Evolutionary conservation across 495 filamentous ascomycete genomes (phyloP).

Genomic region (Poronia punctata): DNA sequence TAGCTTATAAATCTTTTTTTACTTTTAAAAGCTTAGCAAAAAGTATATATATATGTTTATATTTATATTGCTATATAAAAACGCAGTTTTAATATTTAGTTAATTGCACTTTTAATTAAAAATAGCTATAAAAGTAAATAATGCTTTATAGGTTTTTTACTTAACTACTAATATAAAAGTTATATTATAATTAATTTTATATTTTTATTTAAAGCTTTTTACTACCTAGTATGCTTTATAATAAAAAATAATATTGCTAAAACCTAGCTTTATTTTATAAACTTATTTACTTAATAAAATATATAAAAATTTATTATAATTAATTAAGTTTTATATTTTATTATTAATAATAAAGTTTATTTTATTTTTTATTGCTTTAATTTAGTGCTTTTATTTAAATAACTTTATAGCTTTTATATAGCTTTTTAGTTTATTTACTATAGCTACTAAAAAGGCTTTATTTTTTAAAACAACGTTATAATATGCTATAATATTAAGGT

Average conservation of each 20-base stretch:
- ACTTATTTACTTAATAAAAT: constrained; percentile 1
- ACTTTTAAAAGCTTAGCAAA: not conserved
- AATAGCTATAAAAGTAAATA: not conserved
- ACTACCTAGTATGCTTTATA: constrained; percentile 6
- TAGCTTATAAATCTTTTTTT: constrained; percentile 1
- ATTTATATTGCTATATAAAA: constrained; percentile 1
- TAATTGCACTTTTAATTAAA: not conserved
- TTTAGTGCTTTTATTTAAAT: too few relatives aligned
- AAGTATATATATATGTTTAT: not conserved
- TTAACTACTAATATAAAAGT: constrained; percentile 3
- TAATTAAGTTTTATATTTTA: too few relatives aligned
- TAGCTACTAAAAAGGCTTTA: too few relatives aligned
- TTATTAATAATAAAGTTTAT: too few relatives aligned
- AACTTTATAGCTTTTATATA: too few relatives aligned
- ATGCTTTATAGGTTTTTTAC: not conserved
- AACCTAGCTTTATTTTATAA: not conserved
- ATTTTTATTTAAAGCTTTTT: constrained; percentile 5
- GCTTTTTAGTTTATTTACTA: too few relatives aligned
- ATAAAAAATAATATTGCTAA: not conserved
- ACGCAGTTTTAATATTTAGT: not conserved
- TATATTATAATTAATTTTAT: constrained; percentile 5
- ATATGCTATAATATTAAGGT: too few relatives aligned
- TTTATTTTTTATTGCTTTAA: too few relatives aligned
- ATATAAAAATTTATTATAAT: not conserved
- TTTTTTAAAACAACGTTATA: too few relatives aligned